Evolutionary conservation across 441 rosid genomes (phyloP).

Genomic region (Eutrema salsugineum): DNA sequence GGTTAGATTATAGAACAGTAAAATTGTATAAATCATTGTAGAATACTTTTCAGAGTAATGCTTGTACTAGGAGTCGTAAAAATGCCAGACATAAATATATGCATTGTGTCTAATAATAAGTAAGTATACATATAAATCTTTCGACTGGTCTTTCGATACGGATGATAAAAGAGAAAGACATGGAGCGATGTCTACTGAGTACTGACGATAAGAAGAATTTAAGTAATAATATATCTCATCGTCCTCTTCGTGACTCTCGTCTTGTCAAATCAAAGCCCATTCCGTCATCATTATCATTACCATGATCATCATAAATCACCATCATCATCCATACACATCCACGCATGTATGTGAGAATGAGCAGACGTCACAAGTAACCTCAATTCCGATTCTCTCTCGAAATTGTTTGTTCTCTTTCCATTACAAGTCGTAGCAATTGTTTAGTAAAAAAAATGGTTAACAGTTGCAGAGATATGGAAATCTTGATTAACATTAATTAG

Average conservation of each 20-base stretch:
- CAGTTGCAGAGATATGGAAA: background rate
- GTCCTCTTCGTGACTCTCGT: conserved; percentile 26
- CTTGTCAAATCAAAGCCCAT: conserved; percentile 33
- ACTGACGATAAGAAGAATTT: conserved; percentile 15
- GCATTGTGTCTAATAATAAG: background rate
- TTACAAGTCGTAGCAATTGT: conserved; percentile 14
- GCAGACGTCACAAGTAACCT: conserved; percentile 16
- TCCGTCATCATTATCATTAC: conserved; percentile 10
- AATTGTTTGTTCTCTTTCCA: conserved; percentile 17
- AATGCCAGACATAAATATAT: background rate
- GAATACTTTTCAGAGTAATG: background rate
- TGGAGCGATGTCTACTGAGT: conserved; percentile 29
- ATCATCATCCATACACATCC: conserved; percentile 2
- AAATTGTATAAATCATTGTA: background rate
- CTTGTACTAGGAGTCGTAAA: conserved; percentile 3
- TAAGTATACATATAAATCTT: background rate
- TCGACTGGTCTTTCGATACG: conserved; percentile 20
- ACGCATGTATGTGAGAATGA: conserved; percentile 22
- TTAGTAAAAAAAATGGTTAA: background rate
- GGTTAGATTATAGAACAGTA: background rate
- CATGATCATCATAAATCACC: background rate
- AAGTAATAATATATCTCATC: conserved; percentile 3
- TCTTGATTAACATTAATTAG: background rate
- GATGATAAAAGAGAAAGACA: conserved; percentile 28
- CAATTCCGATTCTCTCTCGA: conserved; percentile 12